A percentile compares a stretch with the other conserved stretches of the same genome.
Conservation (phyloP, 345 rosid genomes). For the Carallia brachiata region DNA sequence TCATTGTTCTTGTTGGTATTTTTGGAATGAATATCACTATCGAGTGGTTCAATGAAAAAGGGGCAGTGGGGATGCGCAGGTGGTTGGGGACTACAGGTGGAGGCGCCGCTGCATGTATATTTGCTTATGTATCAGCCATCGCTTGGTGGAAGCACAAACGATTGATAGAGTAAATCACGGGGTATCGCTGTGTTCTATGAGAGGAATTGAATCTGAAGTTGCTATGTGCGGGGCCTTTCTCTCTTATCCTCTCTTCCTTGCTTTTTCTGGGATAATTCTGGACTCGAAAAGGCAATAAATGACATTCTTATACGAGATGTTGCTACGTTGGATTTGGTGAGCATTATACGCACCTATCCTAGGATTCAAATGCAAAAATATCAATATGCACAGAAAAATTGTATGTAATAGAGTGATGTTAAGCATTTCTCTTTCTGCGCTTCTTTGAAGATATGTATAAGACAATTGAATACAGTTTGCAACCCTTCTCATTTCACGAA, state of each 20-base stretch:
- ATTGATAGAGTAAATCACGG: slow-evolving; percentile 45
- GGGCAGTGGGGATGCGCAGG: slow-evolving; percentile 28
- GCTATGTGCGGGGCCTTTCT: no score
- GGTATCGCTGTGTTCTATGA: background rate
- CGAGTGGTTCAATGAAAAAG: slow-evolving; percentile 40
- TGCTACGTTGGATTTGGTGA: background rate
- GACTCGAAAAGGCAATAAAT: no score
- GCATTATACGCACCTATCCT: background rate
- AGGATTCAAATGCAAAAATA: background rate
- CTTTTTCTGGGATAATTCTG: no score
- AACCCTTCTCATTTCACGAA: no score
- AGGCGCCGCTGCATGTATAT: slow-evolving; percentile 50
- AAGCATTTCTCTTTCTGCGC: no score
- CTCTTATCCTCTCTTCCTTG: no score
- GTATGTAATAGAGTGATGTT: background rate
- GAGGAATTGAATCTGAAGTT: no score
- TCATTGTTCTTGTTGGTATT: slow-evolving; percentile 63
- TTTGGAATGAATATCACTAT: slow-evolving; percentile 77
- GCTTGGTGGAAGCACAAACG: slow-evolving; percentile 87
- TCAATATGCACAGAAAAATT: background rate
- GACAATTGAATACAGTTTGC: no score
- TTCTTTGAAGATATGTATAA: no score
- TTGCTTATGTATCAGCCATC: slow-evolving; percentile 69
- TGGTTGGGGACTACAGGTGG: slow-evolving; percentile 80
- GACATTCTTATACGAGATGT: no score